Evolutionary conservation across 176 grass and related monocot genomes (phyloP), one percentile per base, ranked within the genome.

Genomic region (Puya raimondii): DNA sequence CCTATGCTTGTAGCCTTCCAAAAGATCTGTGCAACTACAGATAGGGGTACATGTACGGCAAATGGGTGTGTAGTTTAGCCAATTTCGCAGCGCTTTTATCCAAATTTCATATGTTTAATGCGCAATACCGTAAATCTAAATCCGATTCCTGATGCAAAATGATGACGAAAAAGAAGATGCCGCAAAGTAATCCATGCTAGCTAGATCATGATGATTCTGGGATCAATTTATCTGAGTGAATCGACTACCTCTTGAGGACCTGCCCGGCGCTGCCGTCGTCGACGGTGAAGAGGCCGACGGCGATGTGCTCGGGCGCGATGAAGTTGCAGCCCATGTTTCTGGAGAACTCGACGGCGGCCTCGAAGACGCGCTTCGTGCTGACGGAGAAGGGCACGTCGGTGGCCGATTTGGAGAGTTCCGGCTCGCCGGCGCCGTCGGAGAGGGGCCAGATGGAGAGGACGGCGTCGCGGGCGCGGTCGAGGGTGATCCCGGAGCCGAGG

Each of bases 271-370:
- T 89, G 64, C 86, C 79, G 72, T 97, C 93, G 27, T 90, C 84
- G 70, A 81, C 84, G 9, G 86, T 83, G 70, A 92, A 88, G 56
- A 97, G 80, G 47, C 86, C 76, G 53, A 97, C 63, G 71, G 84
- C 86, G 42, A 92, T 83, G 80, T 92, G 89, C 82, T 97, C 93
- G 0, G 93, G 86, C 0, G 86, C 83, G 72, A 97, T 90, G 80
- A 87, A 92, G 77, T 82, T 92, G 71, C 68, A 88, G 0, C 74
- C 82, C 89, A 90, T 97, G 77, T 85, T 92, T 78, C 66, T 90
- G 56, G 89, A 92, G 11, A 78, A 71, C 52, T 87, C 86, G 4
- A 83, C 74, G 49, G 93, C 89, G 0, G 83, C 74, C 61, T 88
- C 84, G 61, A 97, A 92, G 3, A 92, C 89, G 21, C 87, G 72